Evolutionary conservation across 345 rosid genomes (phyloP), one percentile per base, ranked within the genome.

Genomic region (Hibiscus trionum): DNA sequence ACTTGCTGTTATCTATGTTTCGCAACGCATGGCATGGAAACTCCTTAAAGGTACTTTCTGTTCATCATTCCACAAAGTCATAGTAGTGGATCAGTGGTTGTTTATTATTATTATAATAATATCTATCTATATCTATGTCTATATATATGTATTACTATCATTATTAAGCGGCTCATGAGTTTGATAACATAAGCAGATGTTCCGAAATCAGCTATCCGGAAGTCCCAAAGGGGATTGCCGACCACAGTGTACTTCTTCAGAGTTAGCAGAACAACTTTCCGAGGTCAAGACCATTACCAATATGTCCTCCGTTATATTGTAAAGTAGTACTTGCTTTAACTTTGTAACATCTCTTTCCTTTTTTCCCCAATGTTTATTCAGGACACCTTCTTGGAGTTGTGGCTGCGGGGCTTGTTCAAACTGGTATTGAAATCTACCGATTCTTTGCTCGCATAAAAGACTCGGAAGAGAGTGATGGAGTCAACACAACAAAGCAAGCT

Each of bases 21-120:
- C 98, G 26, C 97, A 86, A 79, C 88, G 91, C 75, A 84, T 86
- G 84, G 99, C 99, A n/a, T 92, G 98, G 98, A 95, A 95, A 82
- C 97, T 95, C 83, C 88, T 95, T 33, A 95, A 95, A 83, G 98
- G 96, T 95, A 89, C 70, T 14, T 73, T 67, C 56, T 69, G 39
- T 77, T 64, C 59, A 35, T 6, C 35, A 49, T 63, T 33, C 69
- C 1, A 3, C 59, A 16, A 63, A 53, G 24, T 15, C 7, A 33
- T 62, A 14, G 19, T 61, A 26, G 66, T 11, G 15, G 31, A n/a
- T 59, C 26, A 10, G 33, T 1, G 15, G 31, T 47, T 59, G 26
- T 49, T 3, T 42, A 42, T 42, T 42, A 42, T 8, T 42, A 42
- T 37, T 29, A 29, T 29, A 1, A 29, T 29, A 27, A 27, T 27